Percentiles rank a stretch among this genome's conserved stretches.
phyloP scores from a whole-genome alignment of 441 rosid genomes.

The Biscutella auriculata region DNA sequence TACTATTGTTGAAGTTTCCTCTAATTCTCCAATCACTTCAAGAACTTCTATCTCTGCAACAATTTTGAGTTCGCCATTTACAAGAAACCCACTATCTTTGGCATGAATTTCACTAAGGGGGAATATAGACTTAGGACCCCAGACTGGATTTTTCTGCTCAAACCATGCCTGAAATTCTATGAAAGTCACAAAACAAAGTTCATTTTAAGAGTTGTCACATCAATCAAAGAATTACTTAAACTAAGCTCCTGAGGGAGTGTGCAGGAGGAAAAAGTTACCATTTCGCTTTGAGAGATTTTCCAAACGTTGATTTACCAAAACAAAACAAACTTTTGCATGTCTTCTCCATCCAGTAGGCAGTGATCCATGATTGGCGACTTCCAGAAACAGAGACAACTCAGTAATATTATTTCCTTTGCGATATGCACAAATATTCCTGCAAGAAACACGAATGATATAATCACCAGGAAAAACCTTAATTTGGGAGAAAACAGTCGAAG shows the following conservation, averaged over 20 bases:
- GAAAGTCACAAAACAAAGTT: neutral
- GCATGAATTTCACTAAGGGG: neutral
- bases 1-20: neutral
- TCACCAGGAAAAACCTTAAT: neutral
- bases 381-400: neutral
- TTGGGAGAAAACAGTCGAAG: neutral
- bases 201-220: no score
- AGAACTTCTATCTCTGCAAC: neutral
- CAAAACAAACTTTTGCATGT: neutral
- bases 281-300: neutral
- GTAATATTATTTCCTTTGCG: neutral
- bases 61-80: slow-evolving; percentile 4
- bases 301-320: neutral
- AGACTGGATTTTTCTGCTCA: neutral
- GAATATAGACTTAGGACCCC: neutral
- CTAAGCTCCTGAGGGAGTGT: no score
- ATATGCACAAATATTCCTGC: neutral
- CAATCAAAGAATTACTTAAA: no score
- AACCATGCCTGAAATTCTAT: neutral
- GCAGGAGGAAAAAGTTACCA: neutral
- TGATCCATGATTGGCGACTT: neutral
- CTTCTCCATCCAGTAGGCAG: neutral
- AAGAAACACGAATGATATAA: neutral
- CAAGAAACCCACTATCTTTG: neutral
- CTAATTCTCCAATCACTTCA: neutral